phyloP scores from a whole-genome alignment of 495 filamentous ascomycete genomes.

The Collariella sp. region DNA sequence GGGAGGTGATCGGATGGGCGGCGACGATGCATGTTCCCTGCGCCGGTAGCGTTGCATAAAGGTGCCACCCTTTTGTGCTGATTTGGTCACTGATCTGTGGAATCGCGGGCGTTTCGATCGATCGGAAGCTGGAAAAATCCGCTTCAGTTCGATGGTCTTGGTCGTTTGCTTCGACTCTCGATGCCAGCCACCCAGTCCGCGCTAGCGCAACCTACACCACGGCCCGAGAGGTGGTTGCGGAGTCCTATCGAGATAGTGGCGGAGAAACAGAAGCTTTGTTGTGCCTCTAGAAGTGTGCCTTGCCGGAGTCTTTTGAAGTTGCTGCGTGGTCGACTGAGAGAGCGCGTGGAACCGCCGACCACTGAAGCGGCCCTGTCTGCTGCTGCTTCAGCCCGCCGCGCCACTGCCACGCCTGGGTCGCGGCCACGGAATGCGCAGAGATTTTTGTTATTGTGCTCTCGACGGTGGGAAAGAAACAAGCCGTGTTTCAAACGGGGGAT shows the following conservation, averaged over 20 bases:
- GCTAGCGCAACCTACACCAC: background rate
- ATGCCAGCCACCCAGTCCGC: background rate
- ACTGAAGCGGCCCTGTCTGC: background rate
- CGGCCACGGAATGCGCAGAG: background rate
- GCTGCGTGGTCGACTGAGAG: background rate
- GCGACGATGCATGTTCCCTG: constrained; percentile 16
- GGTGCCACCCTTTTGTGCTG: background rate
- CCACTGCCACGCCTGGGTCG: background rate
- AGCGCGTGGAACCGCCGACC: constrained; percentile 5
- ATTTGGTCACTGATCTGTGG: background rate
- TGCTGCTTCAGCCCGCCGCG: background rate
- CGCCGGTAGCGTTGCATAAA: constrained; percentile 16
- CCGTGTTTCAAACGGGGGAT: constrained; percentile 27
- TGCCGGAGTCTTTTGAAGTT: background rate
- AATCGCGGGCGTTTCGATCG: background rate
- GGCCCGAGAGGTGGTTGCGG: background rate
- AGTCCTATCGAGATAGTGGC: background rate
- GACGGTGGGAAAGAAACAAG: constrained; percentile 23
- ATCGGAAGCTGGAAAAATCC: background rate
- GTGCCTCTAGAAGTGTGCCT: background rate
- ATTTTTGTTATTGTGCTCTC: constrained; percentile 3
- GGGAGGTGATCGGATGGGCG: constrained; percentile 27
- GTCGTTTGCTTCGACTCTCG: background rate
- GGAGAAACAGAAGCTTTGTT: background rate
- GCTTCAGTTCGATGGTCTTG: background rate